phyloP scores from a whole-genome alignment of 805 yeast species.

The Ogataea chonburiensis region DNA sequence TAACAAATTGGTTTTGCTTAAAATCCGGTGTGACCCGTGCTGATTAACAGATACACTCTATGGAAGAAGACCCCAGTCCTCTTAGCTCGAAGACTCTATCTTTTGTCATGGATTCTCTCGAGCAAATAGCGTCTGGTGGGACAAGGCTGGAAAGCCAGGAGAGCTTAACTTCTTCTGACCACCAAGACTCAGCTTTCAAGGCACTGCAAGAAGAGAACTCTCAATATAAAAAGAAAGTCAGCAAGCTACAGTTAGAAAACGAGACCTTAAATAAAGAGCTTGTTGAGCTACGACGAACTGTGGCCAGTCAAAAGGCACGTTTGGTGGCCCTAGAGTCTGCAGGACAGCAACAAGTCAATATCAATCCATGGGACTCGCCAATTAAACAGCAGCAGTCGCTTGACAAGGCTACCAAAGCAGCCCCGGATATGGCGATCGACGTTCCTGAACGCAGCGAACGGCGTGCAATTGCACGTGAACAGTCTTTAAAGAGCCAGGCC shows the following conservation, averaged over 20 bases:
- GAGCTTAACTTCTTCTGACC: neutral
- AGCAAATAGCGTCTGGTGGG: conserved; percentile 8
- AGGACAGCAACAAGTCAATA: neutral
- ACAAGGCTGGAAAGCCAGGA: conserved; percentile 7
- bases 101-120: conserved; percentile 9
- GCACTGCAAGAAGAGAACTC: conserved; percentile 12
- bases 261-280: conserved; percentile 1
- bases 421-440: conserved; percentile 7
- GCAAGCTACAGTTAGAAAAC: conserved; percentile 2
- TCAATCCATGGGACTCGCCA: conserved; percentile 30
- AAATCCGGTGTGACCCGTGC: neutral
- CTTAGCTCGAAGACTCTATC: conserved; percentile 8
- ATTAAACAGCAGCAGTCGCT: conserved; percentile 20
- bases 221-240: conserved; percentile 2
- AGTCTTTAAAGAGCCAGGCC: conserved; percentile 7
- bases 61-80: conserved; percentile 6
- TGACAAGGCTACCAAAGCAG: conserved; percentile 14
- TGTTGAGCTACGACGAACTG: conserved; percentile 7
- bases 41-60: neutral
- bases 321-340: conserved; percentile 3
- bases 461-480: conserved; percentile 17
- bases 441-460: conserved; percentile 32
- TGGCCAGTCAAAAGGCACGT: conserved; percentile 7
- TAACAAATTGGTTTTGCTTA: neutral
- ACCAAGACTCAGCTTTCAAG: neutral